phyloP scores from a whole-genome alignment of 2,329 filamentous ascomycete species.

The Fragosphaeria purpurea region DNA sequence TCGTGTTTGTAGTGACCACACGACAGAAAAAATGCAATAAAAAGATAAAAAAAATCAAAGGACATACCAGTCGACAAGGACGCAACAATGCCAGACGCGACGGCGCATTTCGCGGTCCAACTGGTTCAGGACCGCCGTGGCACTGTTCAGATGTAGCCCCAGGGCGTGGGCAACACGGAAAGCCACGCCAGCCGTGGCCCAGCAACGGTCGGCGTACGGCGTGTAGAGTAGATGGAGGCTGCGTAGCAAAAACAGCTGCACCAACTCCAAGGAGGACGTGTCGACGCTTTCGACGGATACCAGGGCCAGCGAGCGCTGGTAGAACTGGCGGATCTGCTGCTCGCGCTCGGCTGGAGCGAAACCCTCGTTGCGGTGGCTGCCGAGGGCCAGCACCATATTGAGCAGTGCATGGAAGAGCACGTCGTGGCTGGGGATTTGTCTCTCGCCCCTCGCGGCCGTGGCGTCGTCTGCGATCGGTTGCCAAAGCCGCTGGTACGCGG shows the following conservation, averaged over 20 bases:
- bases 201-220: constrained; percentile 20
- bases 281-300: constrained; percentile 20
- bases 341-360: constrained; percentile 2
- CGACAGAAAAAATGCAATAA: too few relatives aligned
- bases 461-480: not conserved
- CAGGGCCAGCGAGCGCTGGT: constrained; percentile 17
- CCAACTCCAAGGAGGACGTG: constrained; percentile 14
- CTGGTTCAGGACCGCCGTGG: constrained; percentile 9
- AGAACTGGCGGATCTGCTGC: constrained; percentile 17
- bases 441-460: too few relatives aligned
- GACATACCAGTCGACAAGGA: too few relatives aligned
- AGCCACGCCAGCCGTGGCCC: constrained; percentile 20
- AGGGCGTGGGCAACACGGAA: constrained; percentile 20
- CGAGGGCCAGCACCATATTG: constrained; percentile 22
- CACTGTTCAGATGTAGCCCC: constrained; percentile 15
- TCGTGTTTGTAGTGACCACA: too few relatives aligned
- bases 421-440: not conserved
- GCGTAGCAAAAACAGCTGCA: constrained; percentile 21
- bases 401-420: constrained; percentile 16
- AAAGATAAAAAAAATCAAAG: too few relatives aligned
- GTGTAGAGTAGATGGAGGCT: constrained; percentile 20
- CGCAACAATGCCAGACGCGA: too few relatives aligned
- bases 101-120: constrained; percentile 19
- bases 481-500: constrained; percentile 7
- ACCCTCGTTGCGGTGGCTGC: constrained; percentile 16